These are phyloP conservation scores for Mesotaenium endlicherianum DNA, from an alignment of 139 green algal species.

Conservation along the genomic window DNA sequence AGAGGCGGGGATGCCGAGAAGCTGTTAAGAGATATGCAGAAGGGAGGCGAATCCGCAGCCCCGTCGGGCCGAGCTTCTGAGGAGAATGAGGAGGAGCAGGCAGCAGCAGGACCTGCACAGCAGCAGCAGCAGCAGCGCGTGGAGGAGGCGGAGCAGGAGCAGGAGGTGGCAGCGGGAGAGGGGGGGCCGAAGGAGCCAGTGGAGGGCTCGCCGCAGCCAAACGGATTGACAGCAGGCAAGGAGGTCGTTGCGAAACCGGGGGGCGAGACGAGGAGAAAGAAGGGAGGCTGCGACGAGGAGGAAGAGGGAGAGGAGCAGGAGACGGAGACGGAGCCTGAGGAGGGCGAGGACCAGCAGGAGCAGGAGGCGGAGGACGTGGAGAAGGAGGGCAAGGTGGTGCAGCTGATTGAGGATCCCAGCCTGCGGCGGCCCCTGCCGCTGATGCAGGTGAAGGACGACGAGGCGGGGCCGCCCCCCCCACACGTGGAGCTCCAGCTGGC, in stretches of 20 bases:
- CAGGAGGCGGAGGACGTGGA: not conserved
- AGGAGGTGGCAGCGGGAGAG: not conserved
- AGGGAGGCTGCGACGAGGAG: not conserved
- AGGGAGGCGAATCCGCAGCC: not conserved
- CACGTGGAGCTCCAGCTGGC: constrained; percentile 19
- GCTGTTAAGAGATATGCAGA: not conserved
- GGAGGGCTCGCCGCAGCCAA: not conserved
- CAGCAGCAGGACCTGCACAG: not conserved
- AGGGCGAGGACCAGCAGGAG: not conserved
- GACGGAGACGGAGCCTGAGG: not conserved
- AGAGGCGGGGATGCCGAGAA: not conserved
- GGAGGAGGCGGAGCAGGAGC: not conserved
- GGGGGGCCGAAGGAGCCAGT: not conserved
- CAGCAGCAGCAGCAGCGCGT: not conserved
- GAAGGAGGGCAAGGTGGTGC: not conserved
- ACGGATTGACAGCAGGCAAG: not conserved
- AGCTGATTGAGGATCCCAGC: not conserved
- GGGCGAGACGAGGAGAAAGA: not conserved
- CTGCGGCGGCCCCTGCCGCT: constrained; percentile 10
- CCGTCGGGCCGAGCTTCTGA: not conserved
- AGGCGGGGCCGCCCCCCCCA: not conserved
- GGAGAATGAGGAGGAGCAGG: not conserved
- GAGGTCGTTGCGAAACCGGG: not conserved
- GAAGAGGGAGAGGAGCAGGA: not conserved
- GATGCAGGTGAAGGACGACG: constrained; percentile 19